Evolutionary conservation across 2,329 filamentous ascomycete genomes (phyloP).

Genomic region (Talaromyces sp.): DNA sequence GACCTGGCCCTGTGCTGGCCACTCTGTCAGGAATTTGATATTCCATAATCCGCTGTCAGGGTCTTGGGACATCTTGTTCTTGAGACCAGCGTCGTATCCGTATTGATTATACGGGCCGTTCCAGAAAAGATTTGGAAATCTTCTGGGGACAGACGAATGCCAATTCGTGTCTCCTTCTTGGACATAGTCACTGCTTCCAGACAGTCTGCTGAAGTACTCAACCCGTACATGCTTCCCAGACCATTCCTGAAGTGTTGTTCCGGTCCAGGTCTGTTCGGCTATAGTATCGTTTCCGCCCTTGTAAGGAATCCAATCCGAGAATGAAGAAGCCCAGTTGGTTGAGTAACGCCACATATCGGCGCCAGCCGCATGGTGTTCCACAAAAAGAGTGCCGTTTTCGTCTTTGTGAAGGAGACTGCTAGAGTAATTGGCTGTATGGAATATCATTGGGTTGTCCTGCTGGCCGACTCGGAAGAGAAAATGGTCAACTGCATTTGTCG

Average conservation of each 20-base stretch:
- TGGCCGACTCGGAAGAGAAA: conserved; percentile 59
- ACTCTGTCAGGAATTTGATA: conserved; percentile 59
- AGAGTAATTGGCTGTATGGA: conserved; percentile 57
- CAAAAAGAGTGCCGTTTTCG: conserved; percentile 39
- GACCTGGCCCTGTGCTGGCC: conserved; percentile 57
- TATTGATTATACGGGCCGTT: conserved; percentile 61
- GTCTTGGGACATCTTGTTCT: conserved; percentile 48
- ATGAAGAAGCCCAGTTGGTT: conserved; percentile 56
- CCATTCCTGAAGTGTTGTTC: conserved; percentile 56
- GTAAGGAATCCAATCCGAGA: conserved; percentile 56
- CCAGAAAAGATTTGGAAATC: conserved; percentile 59
- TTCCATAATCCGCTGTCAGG: conserved; percentile 50
- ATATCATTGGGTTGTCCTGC: conserved; percentile 55
- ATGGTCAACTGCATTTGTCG: conserved; percentile 53
- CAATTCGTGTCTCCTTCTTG: conserved; percentile 54
- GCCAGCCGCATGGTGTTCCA: conserved; percentile 57
- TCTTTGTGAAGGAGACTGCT: conserved; percentile 46
- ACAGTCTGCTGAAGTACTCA: conserved; percentile 58
- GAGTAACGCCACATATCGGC: conserved; percentile 60
- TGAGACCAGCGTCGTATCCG: conserved; percentile 57
- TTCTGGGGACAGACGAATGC: conserved; percentile 37
- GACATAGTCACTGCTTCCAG: conserved; percentile 56
- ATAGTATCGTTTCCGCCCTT: conserved; percentile 47
- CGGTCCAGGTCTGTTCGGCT: conserved; percentile 50
- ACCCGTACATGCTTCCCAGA: conserved; percentile 57